Base-by-base conservation (phyloP, 768 basidiomycete genomes). In the Albatrellus ellisii region DNA sequence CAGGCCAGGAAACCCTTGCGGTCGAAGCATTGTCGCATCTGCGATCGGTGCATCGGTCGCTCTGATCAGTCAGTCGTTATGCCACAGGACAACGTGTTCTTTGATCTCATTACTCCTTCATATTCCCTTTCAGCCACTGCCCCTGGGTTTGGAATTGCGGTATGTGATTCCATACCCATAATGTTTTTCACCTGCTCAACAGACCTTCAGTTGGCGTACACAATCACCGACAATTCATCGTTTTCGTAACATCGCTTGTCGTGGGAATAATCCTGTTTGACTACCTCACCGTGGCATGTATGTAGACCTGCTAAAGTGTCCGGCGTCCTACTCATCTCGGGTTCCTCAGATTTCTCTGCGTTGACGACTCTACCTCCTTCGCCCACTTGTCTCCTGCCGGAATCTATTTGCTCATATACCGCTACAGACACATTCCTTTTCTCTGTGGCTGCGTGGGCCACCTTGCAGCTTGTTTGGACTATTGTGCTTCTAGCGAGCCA, bases 81-180 rank as follows among this genome's bases (percentile, higher is more conserved):
- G 4, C 17, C 8, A 15, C 27, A n/a, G n/a, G n/a, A n/a, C n/a
- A 7, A 25, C 37, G 6, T 42, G 26, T 33, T 5, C 18, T 35
- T 6, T 28, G 11, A 7, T 41, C 39, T 42, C 4, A 44, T 45
- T 52, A n/a, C n/a, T n/a, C n/a, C n/a, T n/a, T n/a, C n/a, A n/a
- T 25, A 45, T 33, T 8, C 26, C 36, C 35, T 22, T 35, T 32
- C 36, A 94, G 91, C 53, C 92, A 99, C 53, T 98, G 95, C 52
- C 95, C 94, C 1, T 99, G 95, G 95, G 80, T 97, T 12, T 99
- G 92, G 92, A 98, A 98, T 61, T 97, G 94, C 58, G 78, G 88
- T 89, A 56, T 21, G 82, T 60, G 25, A 6, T 18, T 20, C 6
- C 35, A 12, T 7, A 18, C 45, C 9, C 10, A 25, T 28, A 33